Conservation (phyloP, 371 early-diverging fungal species). For the Rhizopus stolonifer region DNA sequence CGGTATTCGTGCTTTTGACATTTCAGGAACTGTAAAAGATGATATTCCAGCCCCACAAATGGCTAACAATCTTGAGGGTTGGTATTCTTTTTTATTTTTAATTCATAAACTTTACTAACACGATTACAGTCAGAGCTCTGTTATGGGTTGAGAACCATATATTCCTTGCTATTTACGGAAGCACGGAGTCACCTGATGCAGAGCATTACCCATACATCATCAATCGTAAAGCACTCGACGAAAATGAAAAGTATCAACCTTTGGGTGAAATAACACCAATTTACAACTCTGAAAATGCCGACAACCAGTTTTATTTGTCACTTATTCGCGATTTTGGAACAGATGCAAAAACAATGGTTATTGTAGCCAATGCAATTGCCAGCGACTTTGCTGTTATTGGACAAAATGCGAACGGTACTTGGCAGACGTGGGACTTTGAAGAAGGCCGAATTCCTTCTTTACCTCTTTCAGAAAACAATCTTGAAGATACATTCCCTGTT, state of each 20-base stretch:
- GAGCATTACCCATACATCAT: constrained; percentile 16
- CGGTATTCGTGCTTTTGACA: constrained; percentile 34
- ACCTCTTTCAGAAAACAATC: constrained; percentile 37
- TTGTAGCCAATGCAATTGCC: constrained; percentile 41
- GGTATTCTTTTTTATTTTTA: neutral
- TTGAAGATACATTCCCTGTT: constrained; percentile 42
- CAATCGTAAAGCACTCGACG: neutral
- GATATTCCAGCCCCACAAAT: neutral
- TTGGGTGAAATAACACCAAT: constrained; percentile 39
- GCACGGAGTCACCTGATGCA: neutral
- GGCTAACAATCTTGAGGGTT: neutral
- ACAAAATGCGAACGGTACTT: constrained; percentile 32
- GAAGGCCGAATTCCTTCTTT: constrained; percentile 31
- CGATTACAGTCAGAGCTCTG: constrained; percentile 35
- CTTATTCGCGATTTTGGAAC: constrained; percentile 35
- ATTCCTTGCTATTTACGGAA: constrained; percentile 34
- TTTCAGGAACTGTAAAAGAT: constrained; percentile 30
- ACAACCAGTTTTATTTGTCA: constrained; percentile 43
- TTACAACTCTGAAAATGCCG: constrained; percentile 32
- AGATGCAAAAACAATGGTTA: constrained; percentile 30
- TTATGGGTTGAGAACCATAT: constrained; percentile 45
- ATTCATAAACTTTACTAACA: neutral
- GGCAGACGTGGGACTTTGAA: constrained; percentile 44
- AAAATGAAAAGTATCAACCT: constrained; percentile 8
- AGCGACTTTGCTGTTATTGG: constrained; percentile 43